Base-by-base conservation (phyloP, 257 asterid genomes). In the Mitragyna speciosa region DNA sequence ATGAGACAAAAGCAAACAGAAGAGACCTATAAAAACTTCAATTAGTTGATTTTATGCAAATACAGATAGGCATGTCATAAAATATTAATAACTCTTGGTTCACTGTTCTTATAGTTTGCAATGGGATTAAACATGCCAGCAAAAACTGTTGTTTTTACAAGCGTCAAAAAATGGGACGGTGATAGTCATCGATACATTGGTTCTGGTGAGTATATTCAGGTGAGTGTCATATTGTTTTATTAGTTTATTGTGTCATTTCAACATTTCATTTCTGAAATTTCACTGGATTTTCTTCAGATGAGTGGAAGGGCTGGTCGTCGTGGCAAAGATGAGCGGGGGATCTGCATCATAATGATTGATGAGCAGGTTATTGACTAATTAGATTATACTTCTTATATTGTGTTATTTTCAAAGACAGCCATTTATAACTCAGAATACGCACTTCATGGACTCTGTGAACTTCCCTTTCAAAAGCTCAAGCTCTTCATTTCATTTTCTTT, bases 251-350 rank as follows among this genome's bases (percentile, higher is more conserved):
- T 49, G 69, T 73, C 28, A 24, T 73, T 67, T 73, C 73, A 41
- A 69, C 59, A 30, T 73, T 39, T 81, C 84, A 83, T 54, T 58
- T 75, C 61, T 56, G 52, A 56, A 20, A 78, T 73, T 73, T 72
- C 22, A 84, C 49, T 88, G 11, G 64, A 78, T 71, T 81, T 81
- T 75, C 76, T 85, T 67, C 82, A 95, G 97, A 95, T 95, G 99
- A 95, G 99, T 86, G 99, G 99, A 81, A 94, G 99, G 90, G 99
- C 99, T 86, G 98, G 99, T 79, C 99, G 99, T 12, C 98, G 99
- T 85, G 99, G 99, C 79, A 95, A 95, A 91, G 98, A 95, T 91
- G 96, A 86, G 74, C 91, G 92, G 72, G 98, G 98, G 54, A 95
- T 95, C 82, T 95, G 99, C 87, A 90, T 95, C 66, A 91, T 95